phyloP scores from a whole-genome alignment of 2,329 filamentous ascomycete species.

The Arthrobotrys megalospora region DNA sequence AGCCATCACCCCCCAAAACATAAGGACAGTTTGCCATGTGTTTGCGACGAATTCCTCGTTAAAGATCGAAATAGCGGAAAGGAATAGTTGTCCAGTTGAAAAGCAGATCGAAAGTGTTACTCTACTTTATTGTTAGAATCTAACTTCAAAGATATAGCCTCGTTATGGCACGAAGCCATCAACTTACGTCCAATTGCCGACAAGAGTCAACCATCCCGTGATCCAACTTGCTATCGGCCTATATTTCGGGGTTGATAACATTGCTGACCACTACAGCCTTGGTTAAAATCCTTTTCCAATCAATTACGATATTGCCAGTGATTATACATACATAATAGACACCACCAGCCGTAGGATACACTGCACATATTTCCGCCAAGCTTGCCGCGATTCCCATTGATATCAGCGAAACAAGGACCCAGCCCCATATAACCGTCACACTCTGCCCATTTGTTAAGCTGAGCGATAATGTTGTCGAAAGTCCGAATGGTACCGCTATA shows the following conservation, averaged over 20 bases:
- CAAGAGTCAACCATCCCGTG: constrained; percentile 79
- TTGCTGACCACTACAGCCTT: constrained; percentile 71
- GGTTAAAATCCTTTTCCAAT: neutral
- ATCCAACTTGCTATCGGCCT: constrained; percentile 79
- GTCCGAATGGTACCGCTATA: constrained; percentile 75
- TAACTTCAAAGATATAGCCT: constrained; percentile 66
- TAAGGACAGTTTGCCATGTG: constrained; percentile 78
- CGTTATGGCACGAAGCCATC: constrained; percentile 65
- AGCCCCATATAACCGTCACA: constrained; percentile 80
- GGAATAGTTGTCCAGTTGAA: constrained; percentile 77
- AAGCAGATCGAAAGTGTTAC: constrained; percentile 78
- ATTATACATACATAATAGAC: constrained; percentile 74
- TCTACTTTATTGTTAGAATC: constrained; percentile 22
- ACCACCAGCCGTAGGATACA: constrained; percentile 78
- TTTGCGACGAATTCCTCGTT: constrained; percentile 78
- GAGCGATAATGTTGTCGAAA: constrained; percentile 79
- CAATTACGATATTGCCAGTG: neutral
- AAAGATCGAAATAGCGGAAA: constrained; percentile 79
- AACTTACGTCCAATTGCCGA: constrained; percentile 78
- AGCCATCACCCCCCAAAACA: constrained; percentile 80
- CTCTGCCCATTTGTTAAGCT: constrained; percentile 78
- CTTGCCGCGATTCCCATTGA: constrained; percentile 77
- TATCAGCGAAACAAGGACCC: constrained; percentile 77
- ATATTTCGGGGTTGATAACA: constrained; percentile 77
- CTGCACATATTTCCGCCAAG: constrained; percentile 78